Evolutionary conservation across 164 flowering plant species (phyloP).

Genomic region (Echeveria elegans): DNA sequence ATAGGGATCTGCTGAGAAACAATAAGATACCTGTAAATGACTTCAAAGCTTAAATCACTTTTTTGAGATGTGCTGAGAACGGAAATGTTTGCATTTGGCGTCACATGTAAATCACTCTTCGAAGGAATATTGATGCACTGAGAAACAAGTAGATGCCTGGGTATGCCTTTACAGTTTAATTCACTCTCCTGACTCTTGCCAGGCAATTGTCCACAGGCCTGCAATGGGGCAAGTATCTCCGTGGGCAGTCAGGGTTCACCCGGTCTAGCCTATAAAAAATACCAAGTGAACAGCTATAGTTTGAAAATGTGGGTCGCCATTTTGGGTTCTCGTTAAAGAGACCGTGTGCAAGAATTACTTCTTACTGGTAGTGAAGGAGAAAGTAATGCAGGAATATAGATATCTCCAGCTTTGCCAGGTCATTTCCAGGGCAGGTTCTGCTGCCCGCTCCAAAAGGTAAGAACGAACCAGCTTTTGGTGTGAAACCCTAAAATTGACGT

Average conservation of each 20-base stretch:
- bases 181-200: conserved; percentile 4
- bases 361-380: conserved; percentile 66
- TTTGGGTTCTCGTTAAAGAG: neutral
- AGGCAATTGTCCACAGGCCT: conserved; percentile 7
- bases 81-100: too few relatives aligned
- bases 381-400: conserved; percentile 77
- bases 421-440: conserved; percentile 78
- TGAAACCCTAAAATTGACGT: conserved; percentile 24
- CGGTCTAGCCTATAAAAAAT: conserved; percentile 5
- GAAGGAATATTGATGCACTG: neutral
- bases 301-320: neutral
- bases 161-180: neutral
- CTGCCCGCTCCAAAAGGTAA: conserved; percentile 84
- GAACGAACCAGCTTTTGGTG: conserved; percentile 65
- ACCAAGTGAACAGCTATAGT: neutral
- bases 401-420: conserved; percentile 81
- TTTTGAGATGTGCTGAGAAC: too few relatives aligned
- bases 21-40: too few relatives aligned
- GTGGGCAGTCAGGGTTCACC: conserved; percentile 2
- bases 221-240: conserved; percentile 5
- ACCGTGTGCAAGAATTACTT: neutral
- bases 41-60: too few relatives aligned
- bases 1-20: neutral
- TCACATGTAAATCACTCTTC: neutral
- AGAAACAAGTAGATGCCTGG: conserved; percentile 7